A percentile compares a stretch with the other conserved stretches of the same genome.
Evolutionary conservation across 164 flowering plant genomes (phyloP).

Genomic region (Umbilicus rupestris): DNA sequence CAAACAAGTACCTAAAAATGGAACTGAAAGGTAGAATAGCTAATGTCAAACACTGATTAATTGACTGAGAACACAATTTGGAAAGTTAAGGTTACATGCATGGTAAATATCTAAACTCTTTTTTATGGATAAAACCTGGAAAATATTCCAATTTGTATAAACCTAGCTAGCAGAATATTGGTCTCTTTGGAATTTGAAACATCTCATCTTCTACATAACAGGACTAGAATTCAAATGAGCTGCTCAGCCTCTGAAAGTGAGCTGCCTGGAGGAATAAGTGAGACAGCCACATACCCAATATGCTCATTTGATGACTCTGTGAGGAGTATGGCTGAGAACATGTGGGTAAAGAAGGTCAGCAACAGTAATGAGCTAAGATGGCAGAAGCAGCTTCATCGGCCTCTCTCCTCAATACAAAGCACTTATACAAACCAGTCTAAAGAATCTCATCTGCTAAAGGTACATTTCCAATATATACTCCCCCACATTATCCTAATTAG

Average conservation of each 20-base stretch:
- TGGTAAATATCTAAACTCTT: not conserved
- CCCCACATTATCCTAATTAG: too few species aligned
- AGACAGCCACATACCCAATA: not conserved
- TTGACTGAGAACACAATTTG: slow-evolving; percentile 1
- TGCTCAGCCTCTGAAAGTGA: not conserved
- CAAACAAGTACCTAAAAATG: not conserved
- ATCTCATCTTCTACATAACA: not conserved
- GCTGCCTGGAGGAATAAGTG: not conserved
- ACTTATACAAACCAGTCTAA: not conserved
- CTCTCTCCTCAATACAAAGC: not conserved
- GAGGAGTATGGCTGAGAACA: not conserved
- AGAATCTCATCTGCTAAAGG: not conserved
- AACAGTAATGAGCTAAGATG: not conserved
- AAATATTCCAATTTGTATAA: not conserved
- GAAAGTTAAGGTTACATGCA: not conserved
- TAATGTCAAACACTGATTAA: slow-evolving; percentile 1
- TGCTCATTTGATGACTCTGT: not conserved
- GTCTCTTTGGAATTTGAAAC: not conserved
- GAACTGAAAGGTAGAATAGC: not conserved
- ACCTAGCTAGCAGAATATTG: not conserved
- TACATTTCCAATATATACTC: not conserved
- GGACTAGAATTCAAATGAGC: slow-evolving; percentile 2
- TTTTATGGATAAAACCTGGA: not conserved
- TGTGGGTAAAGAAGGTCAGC: not conserved
- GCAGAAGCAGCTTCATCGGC: not conserved